These are phyloP conservation scores for Zhuliangozyma blackwelliae DNA, from an alignment of 1,139 yeast genomes.

Conservation along the genomic window DNA sequence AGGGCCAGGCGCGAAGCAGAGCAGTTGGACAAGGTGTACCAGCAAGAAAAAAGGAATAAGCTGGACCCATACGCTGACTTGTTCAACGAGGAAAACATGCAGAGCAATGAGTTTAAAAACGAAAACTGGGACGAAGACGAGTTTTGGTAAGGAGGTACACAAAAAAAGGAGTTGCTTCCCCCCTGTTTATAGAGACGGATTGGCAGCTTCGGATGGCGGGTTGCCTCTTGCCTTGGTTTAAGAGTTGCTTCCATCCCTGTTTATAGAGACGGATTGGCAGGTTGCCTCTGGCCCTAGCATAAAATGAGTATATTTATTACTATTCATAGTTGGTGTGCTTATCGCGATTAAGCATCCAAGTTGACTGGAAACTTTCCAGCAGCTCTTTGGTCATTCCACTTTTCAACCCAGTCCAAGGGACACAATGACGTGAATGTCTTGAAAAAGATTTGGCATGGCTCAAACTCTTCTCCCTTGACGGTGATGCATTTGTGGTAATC, in stretches of 20 bases:
- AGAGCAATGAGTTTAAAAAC: constrained; percentile 50
- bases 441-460: constrained; percentile 94
- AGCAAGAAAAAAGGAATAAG: constrained; percentile 27
- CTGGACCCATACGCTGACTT: constrained; percentile 56
- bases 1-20: constrained; percentile 28
- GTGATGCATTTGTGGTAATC: constrained; percentile 97
- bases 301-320: too few relatives aligned
- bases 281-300: too few relatives aligned
- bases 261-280: neutral
- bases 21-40: constrained; percentile 19
- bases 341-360: constrained; percentile 18
- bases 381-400: constrained; percentile 93
- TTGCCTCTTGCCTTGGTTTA: too few relatives aligned
- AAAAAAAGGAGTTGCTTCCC: neutral
- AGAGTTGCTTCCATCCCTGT: neutral
- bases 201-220: too few relatives aligned
- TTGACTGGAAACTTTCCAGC: constrained; percentile 48
- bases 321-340: too few relatives aligned
- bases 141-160: constrained; percentile 38
- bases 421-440: constrained; percentile 88
- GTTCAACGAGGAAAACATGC: constrained; percentile 41
- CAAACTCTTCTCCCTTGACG: constrained; percentile 97
- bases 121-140: constrained; percentile 67
- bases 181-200: neutral
- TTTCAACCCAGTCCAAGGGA: constrained; percentile 89